Evolutionary conservation across 345 rosid genomes (phyloP), one percentile per base, ranked within the genome.

Genomic region (Xanthoceras sorbifolium): DNA sequence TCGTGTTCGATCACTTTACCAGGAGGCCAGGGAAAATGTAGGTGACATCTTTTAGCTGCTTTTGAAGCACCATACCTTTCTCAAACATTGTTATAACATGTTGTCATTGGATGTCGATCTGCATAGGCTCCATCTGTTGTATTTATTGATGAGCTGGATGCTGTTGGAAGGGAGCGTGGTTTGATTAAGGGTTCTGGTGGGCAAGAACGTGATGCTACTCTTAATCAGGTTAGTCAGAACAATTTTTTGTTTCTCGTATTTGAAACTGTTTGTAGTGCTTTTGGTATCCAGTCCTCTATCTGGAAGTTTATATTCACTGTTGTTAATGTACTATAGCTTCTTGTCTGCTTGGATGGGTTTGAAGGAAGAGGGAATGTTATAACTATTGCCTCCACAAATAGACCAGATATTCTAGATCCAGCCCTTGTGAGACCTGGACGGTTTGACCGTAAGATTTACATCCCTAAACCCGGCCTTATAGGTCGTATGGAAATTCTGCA

Each of bases 191-290:
- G 98, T 65, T 94, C 97, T 79, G 98, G 98, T 48, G 97, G 98
- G 74, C 97, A 92, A 90, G 98, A 94, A 85, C 97, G 97, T 61
- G 98, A 94, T 82, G 98, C 98, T 68, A 94, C 98, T 42, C 94
- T 94, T 65, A 94, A 94, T 86, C 98, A 94, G 97, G 97, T 94
- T 71, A n/a, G 80, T 81, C 46, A 20, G 25, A 15, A 50, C 59
- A 29, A 15, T 81, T 12, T n/a, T 31, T 44, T 31, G 3, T 50
- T 29, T 11, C 18, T 46, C 59, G 26, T 10, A 29, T 46, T 42
- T 17, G 55, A 54, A 32, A 59, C 62, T 40, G 36, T 72, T 67
- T 46, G 18, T 67, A 61, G 50, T 63, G n/a, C 50, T 65, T n/a
- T 55, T 64, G 54, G 40, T 42, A 18, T 68, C 3, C 36, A 63